Evolutionary conservation across 73 alveolate genomes (phyloP).

Genomic region (Symbiodinium natans): DNA sequence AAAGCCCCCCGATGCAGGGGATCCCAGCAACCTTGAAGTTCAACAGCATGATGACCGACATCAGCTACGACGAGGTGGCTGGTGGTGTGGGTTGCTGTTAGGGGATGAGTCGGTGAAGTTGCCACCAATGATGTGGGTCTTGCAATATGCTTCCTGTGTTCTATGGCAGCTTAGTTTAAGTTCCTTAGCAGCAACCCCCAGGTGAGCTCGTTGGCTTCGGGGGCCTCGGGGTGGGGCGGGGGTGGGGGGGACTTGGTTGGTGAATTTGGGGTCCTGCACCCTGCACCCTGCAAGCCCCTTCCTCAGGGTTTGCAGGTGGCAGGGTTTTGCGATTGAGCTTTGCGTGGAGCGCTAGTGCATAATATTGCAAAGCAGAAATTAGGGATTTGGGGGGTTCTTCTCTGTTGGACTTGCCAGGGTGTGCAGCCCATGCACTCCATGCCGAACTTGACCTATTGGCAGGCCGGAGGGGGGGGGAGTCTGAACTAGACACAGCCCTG

Average conservation of each 20-base stretch:
- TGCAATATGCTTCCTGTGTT: too few species aligned
- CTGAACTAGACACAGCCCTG: too few species aligned
- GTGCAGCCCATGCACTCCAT: conserved; percentile 21
- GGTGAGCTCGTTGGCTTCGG: too few species aligned
- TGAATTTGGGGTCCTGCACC: not conserved
- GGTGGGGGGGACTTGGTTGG: not conserved
- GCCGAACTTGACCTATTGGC: not conserved
- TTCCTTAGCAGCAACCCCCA: too few species aligned
- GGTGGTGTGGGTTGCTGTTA: too few species aligned
- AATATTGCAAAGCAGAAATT: too few species aligned
- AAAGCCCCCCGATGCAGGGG: too few species aligned
- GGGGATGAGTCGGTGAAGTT: too few species aligned
- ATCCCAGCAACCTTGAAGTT: conserved; percentile 3
- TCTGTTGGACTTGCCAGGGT: not conserved
- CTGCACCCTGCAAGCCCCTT: not conserved
- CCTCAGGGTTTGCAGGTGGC: not conserved
- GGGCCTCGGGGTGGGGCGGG: not conserved
- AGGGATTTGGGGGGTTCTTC: not conserved
- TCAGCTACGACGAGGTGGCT: not conserved
- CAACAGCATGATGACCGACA: not conserved
- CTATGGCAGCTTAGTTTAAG: too few species aligned
- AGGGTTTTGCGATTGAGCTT: not conserved
- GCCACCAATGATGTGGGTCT: too few species aligned
- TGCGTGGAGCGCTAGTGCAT: not conserved
- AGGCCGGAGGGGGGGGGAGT: not conserved